These are phyloP conservation scores for Plantago elongata DNA, from an alignment of 257 asterid species.

Conservation along the genomic window DNA sequence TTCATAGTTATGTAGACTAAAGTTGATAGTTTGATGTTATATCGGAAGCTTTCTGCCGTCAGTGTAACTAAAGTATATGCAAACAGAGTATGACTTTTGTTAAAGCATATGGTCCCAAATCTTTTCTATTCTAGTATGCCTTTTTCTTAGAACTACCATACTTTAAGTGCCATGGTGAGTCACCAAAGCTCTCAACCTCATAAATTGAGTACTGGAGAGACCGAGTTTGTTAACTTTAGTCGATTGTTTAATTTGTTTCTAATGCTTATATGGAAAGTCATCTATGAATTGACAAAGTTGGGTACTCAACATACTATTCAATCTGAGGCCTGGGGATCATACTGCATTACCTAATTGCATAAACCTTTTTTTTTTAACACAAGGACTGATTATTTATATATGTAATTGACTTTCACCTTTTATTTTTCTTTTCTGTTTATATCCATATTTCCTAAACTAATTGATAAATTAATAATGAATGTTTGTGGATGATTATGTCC, in stretches of 20 bases:
- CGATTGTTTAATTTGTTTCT: background rate
- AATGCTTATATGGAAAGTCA: constrained; percentile 3
- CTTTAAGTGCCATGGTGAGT: background rate
- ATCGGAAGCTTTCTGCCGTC: background rate
- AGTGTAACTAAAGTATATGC: background rate
- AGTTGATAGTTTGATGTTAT: constrained; percentile 9
- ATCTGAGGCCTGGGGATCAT: background rate
- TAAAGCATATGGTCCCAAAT: constrained; percentile 1
- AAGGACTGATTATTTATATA: background rate
- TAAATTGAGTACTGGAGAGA: background rate
- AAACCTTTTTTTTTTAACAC: background rate
- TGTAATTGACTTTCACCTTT: background rate
- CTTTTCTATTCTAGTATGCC: constrained; percentile 7
- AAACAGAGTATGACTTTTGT: constrained; percentile 2
- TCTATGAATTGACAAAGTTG: background rate
- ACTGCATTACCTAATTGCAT: background rate
- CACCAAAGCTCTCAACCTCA: constrained; percentile 7
- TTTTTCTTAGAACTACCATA: background rate
- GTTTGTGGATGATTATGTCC: background rate
- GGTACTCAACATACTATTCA: background rate
- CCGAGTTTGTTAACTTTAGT: background rate
- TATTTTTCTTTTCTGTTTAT: no score
- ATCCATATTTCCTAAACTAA: background rate
- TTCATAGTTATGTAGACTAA: background rate
- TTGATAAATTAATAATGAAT: background rate